Evolutionary conservation across 192 early-diverging fungal genomes (phyloP).

Genomic region (Rhizophagus prolifer): DNA sequence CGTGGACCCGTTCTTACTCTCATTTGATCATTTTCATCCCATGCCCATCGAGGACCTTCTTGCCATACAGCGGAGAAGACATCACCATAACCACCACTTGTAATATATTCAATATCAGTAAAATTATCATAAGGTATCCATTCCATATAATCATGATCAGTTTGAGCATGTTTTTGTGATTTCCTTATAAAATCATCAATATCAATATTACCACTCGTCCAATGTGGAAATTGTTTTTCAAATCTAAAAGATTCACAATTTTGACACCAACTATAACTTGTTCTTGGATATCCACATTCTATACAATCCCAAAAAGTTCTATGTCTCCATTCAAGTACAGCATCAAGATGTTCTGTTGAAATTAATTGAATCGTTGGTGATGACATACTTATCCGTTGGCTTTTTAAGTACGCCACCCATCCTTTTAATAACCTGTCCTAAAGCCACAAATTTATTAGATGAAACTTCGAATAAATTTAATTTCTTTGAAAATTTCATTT

Average conservation of each 20-base stretch:
- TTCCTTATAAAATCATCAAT: slow-evolving; percentile 10
- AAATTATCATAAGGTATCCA: slow-evolving; percentile 20
- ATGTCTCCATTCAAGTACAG: neutral
- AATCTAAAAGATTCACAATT: neutral
- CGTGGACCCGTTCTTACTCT: slow-evolving; percentile 6
- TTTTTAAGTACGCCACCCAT: slow-evolving; percentile 7
- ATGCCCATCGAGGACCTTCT: slow-evolving; percentile 13
- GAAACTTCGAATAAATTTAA: neutral
- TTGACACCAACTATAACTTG: slow-evolving; percentile 26
- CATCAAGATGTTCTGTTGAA: neutral
- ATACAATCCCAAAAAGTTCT: neutral
- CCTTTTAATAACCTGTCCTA: neutral
- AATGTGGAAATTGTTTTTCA: neutral
- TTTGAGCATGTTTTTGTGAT: slow-evolving; percentile 7
- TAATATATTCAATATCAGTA: neutral
- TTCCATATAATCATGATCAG: neutral
- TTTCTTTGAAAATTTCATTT: neutral
- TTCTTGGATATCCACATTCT: slow-evolving; percentile 8
- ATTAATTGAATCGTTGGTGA: neutral
- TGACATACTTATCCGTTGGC: neutral
- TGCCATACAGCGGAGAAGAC: neutral
- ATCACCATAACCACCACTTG: neutral
- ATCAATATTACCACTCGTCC: slow-evolving; percentile 14
- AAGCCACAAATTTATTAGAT: neutral
- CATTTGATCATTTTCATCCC: neutral